phyloP scores from a whole-genome alignment of 208 protist species.

The Herpetomonas samuelpessoai region DNA sequence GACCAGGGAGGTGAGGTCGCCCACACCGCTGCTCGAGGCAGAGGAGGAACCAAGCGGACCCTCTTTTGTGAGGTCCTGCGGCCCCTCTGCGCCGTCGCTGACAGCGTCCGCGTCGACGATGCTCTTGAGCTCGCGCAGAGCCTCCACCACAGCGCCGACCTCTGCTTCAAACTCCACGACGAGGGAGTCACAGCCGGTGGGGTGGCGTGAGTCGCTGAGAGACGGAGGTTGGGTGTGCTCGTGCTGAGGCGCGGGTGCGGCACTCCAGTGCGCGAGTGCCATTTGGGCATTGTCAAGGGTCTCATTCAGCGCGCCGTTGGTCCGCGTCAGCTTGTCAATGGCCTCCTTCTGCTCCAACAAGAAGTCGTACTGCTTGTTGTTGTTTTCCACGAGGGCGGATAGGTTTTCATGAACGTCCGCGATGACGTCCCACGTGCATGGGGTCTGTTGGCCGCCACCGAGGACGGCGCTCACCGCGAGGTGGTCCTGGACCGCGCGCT shows the following conservation, averaged over 20 bases:
- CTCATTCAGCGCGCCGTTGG: constrained; percentile 1
- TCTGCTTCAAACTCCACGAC: not conserved
- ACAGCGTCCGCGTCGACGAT: not conserved
- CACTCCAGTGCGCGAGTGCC: not conserved
- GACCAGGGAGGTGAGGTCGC: constrained; percentile 4
- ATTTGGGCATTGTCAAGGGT: not conserved
- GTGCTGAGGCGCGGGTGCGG: not conserved
- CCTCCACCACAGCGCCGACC: not conserved
- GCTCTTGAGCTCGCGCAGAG: constrained; percentile 2
- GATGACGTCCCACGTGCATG: constrained; percentile 49
- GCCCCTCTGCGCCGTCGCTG: not conserved
- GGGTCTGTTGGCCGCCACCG: not conserved
- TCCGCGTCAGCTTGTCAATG: constrained; percentile 2
- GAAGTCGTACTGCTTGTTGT: constrained; percentile 12
- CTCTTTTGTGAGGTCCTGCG: too few relatives aligned
- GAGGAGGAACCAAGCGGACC: too few relatives aligned
- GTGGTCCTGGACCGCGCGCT: constrained; percentile 38
- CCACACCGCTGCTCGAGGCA: not conserved
- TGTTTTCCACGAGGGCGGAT: constrained; percentile 16
- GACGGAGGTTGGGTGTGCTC: not conserved
- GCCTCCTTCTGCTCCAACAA: constrained; percentile 12
- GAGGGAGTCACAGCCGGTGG: not conserved
- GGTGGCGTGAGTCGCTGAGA: not conserved
- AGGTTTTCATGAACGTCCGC: constrained; percentile 40
- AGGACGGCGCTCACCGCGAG: constrained; percentile 20